Base-by-base conservation (phyloP, 495 filamentous ascomycete genomes). In the Copromyces sp. region DNA sequence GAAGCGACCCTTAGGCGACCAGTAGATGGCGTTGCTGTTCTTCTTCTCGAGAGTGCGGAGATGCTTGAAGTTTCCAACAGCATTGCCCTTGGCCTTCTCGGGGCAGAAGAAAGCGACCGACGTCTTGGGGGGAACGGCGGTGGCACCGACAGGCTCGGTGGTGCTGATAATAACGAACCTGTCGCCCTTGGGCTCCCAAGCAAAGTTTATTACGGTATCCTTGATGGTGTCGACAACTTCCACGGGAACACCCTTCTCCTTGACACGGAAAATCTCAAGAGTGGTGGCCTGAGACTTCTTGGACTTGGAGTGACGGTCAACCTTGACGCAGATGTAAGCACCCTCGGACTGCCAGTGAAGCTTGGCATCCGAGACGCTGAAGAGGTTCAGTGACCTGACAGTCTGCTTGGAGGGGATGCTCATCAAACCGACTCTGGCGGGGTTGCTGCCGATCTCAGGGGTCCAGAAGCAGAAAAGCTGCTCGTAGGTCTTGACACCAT, bases 401-500 rank as follows among this genome's bases (percentile, higher is more conserved):
- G 97, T 88, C 79, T 96, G 89, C 84, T 97, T 98, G 42, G 92
- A 93, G 1, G 95, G 95, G 73, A 99, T 92, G 83, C 88, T 93
- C 95, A 99, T 99, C 77, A 99, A 85, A 71, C 90, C 94, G 75
- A 98, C 95, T 83, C 94, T 94, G 70, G 95, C 95, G n/a, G 95
- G 95, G 80, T 97, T 98, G 87, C 93, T 96, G 79, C 94, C 95
- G 73, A 98, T 95, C 83, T 98, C 95, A 68, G 95, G 95, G 14
- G 95, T 97, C 95, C 95, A 99, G 89, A 94, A 99, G 87, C 92
- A 96, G 82, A 99, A 89, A 6, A 98, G 87, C 82, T 98, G 95
- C 84, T 98, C 95, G 80, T 97, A 95, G 5, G 87, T 87, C 86
- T 94, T 97, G 79, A 94, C 84, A 69, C 91, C 90, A 68, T 94